Evolutionary conservation across 768 basidiomycete species (phyloP).

Genomic region (Macrolepiota fuliginosa): DNA sequence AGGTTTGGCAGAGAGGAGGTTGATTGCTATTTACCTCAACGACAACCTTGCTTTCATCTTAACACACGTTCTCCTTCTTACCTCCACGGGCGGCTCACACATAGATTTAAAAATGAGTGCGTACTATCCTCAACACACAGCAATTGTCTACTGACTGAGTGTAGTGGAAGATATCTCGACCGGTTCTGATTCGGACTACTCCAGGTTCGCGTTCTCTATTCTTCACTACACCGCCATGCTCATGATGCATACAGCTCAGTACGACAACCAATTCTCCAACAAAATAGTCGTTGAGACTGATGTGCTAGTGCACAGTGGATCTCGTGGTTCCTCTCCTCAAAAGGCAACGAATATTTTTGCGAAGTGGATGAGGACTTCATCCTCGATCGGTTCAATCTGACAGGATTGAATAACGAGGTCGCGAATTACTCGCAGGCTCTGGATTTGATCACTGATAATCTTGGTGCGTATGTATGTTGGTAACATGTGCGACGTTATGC

Average conservation of each 20-base stretch:
- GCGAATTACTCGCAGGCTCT: constrained; percentile 92
- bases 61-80: too few species aligned
- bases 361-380: constrained; percentile 99
- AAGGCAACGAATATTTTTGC: constrained; percentile 99
- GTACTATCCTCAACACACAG: too few species aligned
- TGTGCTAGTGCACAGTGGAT: constrained; percentile 67
- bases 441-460: constrained; percentile 93
- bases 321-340: constrained; percentile 95
- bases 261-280: not conserved
- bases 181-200: constrained; percentile 94
- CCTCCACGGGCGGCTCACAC: too few species aligned
- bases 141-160: too few species aligned
- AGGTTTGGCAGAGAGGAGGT: too few species aligned
- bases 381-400: constrained; percentile 96
- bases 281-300: not conserved
- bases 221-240: constrained; percentile 15
- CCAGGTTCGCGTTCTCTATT: constrained; percentile 62
- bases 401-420: constrained; percentile 94
- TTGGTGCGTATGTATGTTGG: constrained; percentile 57
- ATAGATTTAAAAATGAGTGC: too few species aligned
- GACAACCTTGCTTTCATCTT: too few species aligned
- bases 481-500: not conserved
- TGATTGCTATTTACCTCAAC: too few species aligned
- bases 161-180: constrained; percentile 85
- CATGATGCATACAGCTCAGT: constrained; percentile 9